These are phyloP conservation scores for Spergularia marina DNA, from an alignment of 148 eudicot species.

Conservation along the genomic window DNA sequence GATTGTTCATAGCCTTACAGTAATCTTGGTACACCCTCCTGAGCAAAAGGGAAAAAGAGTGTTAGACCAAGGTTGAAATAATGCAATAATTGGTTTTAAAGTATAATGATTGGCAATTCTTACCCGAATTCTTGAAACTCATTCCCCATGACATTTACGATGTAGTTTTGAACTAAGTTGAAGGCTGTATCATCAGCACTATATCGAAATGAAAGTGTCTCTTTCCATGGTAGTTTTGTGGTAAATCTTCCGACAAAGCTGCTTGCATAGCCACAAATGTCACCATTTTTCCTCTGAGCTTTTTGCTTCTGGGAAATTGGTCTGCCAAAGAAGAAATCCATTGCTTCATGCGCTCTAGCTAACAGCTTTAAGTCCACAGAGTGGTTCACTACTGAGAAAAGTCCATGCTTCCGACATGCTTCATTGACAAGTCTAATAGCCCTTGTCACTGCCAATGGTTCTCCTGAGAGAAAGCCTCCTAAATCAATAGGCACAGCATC, in stretches of 20 bases:
- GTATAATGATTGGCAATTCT: conserved; percentile 7
- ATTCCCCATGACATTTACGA: conserved; percentile 35
- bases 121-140: conserved; percentile 49
- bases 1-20: conserved; percentile 52
- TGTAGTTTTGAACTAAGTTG: conserved; percentile 37
- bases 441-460: conserved; percentile 29
- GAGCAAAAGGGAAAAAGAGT: not conserved
- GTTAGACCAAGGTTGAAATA: not conserved
- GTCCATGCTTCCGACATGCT: conserved; percentile 53
- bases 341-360: conserved; percentile 37
- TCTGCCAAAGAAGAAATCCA: conserved; percentile 38
- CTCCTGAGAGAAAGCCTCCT: conserved; percentile 41
- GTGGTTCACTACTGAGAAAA: conserved; percentile 47
- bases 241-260: conserved; percentile 59
- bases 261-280: conserved; percentile 62
- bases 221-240: conserved; percentile 73
- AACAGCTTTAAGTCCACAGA: conserved; percentile 37
- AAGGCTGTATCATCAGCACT: conserved; percentile 27
- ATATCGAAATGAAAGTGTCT: conserved; percentile 55
- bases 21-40: conserved; percentile 56
- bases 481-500: conserved; percentile 41
- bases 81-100: not conserved
- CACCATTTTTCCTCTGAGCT: conserved; percentile 47
- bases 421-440: conserved; percentile 35
- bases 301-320: conserved; percentile 43